Evolutionary conservation across 768 basidiomycete genomes (phyloP), one percentile per base, ranked within the genome.

Genomic region (Rhodotorula graminis): DNA sequence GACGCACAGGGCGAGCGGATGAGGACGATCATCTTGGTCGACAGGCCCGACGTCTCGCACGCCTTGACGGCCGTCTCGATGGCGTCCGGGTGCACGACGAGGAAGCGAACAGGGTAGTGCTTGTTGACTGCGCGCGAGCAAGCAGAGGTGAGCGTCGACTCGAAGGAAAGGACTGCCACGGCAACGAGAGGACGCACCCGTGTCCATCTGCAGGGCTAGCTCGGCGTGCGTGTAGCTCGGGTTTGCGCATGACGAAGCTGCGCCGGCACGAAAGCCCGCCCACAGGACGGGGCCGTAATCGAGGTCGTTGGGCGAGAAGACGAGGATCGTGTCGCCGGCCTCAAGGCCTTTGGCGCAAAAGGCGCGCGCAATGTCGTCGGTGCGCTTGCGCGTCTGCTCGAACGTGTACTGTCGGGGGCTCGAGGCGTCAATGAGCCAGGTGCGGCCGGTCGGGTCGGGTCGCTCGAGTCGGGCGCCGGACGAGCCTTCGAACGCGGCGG

Each of bases 41-140:
- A 58, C 25, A 75, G 5, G 14, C 52, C 52, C 6, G 19, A 29
- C 18, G 61, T 14, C 58, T 75, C 65, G 58, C 64, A 67, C 0
- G 74, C 74, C 40, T 65, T 60, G 50, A 75, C 64, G n/a, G 70
- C 56, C 14, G 68, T 58, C 18, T 55, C 67, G 33, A 71, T n/a
- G 9, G 67, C 47, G 33, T 69, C 67, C 0, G 74, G 74, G 40
- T 69, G 61, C 23, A 61, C 56, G 42, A 72, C 15, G 6, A 75
- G 27, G 4, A 67, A 37, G 61, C 69, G 67, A 64, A 75, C 64
- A 0, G 74, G 68, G 40, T 75, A 40, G 16, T 62, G 61, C 16
- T 40, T 11, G 59, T 64, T 9, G 23, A 72, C 74, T 74, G 33
- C 4, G 11, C 18, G 46, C 14, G 3, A 3, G 23, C 55, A 31